A percentile compares a stretch with the other conserved stretches of the same genome.
Conservation (phyloP, 345 rosid species). For the Dipteronia sinensis region DNA sequence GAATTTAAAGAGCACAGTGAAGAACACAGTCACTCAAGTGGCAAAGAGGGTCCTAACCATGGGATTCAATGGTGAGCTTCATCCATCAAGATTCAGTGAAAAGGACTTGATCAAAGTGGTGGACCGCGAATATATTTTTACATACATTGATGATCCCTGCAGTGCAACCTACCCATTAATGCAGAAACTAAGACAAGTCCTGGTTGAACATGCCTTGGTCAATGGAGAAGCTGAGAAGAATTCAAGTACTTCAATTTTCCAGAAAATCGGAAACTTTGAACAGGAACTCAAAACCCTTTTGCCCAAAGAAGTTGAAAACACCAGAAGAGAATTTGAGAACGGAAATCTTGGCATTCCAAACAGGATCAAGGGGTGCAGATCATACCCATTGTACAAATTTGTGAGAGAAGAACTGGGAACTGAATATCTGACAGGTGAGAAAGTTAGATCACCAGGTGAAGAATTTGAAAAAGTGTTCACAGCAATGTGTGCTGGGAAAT, state of each 20-base stretch:
- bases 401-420: slow-evolving; percentile 66
- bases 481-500: slow-evolving; percentile 62
- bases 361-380: slow-evolving; percentile 69
- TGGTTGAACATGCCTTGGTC: slow-evolving; percentile 61
- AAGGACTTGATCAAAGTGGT: slow-evolving; percentile 60
- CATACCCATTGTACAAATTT: slow-evolving; percentile 69
- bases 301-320: slow-evolving; percentile 61
- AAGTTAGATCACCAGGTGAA: slow-evolving; percentile 64
- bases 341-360: slow-evolving; percentile 55
- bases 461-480: slow-evolving; percentile 67
- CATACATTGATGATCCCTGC: slow-evolving; percentile 73
- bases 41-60: slow-evolving; percentile 51
- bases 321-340: slow-evolving; percentile 51
- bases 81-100: slow-evolving; percentile 66
- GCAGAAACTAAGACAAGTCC: slow-evolving; percentile 62
- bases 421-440: slow-evolving; percentile 62
- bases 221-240: slow-evolving; percentile 62
- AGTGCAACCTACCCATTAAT: slow-evolving; percentile 59
- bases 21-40: slow-evolving; percentile 56
- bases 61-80: slow-evolving; percentile 64
- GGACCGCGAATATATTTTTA: slow-evolving; percentile 52
- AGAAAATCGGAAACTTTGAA: slow-evolving; percentile 62
- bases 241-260: slow-evolving; percentile 54
- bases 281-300: slow-evolving; percentile 54
- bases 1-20: slow-evolving; percentile 55